Evolutionary conservation across 371 early-diverging fungal species (phyloP).

Genomic region (Mortierella sp.): DNA sequence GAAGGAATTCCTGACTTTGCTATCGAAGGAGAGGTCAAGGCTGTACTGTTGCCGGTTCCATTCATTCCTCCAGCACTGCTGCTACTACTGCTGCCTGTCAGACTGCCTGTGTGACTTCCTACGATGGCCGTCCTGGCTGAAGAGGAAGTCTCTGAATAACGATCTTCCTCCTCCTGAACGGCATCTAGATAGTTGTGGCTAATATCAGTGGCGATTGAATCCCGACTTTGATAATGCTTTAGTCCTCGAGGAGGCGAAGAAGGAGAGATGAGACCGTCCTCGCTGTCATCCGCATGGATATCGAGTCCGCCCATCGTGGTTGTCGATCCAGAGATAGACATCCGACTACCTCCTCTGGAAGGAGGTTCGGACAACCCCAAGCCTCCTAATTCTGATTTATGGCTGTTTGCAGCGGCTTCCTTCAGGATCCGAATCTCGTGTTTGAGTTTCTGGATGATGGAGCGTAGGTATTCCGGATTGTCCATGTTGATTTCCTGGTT

Average conservation of each 20-base stretch:
- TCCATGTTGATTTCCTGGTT: slow-evolving; percentile 78
- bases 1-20: slow-evolving; percentile 24
- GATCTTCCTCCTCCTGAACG: slow-evolving; percentile 40
- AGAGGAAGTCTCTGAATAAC: slow-evolving; percentile 30
- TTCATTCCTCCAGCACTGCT: neutral
- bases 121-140: slow-evolving; percentile 16
- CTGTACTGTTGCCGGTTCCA: neutral
- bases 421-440: slow-evolving; percentile 61
- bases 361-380: neutral
- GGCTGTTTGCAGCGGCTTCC: slow-evolving; percentile 17
- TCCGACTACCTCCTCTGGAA: too few species aligned
- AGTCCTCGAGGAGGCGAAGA: slow-evolving; percentile 29
- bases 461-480: slow-evolving; percentile 65
- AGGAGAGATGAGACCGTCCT: neutral
- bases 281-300: too few species aligned
- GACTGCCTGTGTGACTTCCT: neutral
- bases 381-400: slow-evolving; percentile 12
- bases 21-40: neutral
- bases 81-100: neutral
- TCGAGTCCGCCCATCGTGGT: too few species aligned
- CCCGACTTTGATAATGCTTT: slow-evolving; percentile 30
- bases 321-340: too few species aligned
- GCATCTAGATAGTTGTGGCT: slow-evolving; percentile 32
- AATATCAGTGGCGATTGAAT: slow-evolving; percentile 38
- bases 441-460: slow-evolving; percentile 67